A percentile compares a stretch with the other conserved stretches of the same genome.
These are phyloP conservation scores for Pseudognaphalium luteoalbum DNA, from an alignment of 129 eudicot species.

Conservation along the genomic window DNA sequence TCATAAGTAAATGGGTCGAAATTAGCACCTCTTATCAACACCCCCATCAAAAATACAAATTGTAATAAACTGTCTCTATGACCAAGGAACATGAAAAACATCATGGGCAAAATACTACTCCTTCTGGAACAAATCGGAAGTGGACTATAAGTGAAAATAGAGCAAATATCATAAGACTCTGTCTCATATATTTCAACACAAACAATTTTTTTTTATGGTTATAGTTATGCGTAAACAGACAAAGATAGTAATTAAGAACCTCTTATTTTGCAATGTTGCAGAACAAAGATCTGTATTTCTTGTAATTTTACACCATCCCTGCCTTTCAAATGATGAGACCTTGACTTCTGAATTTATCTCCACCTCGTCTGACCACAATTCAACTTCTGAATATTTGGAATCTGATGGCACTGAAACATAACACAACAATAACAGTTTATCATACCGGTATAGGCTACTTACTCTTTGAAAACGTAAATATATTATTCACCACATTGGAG, in stretches of 20 bases:
- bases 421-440: constrained; percentile 15
- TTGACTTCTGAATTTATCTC: constrained; percentile 55
- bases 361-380: constrained; percentile 56
- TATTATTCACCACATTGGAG: neutral
- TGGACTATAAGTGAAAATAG: neutral
- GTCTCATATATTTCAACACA: neutral
- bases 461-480: neutral
- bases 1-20: too few species aligned
- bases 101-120: neutral
- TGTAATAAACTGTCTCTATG: neutral
- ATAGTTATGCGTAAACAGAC: neutral
- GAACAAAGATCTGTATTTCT: constrained; percentile 73
- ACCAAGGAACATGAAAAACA: neutral
- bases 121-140: neutral
- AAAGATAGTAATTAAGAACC: constrained; percentile 38
- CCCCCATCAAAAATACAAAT: too few species aligned
- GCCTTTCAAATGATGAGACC: constrained; percentile 49
- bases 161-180: neutral
- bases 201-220: neutral
- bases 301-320: constrained; percentile 77
- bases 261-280: constrained; percentile 64
- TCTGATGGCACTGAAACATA: constrained; percentile 67
- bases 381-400: constrained; percentile 55
- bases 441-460: constrained; percentile 1
- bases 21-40: too few species aligned